Evolutionary conservation across 805 yeast genomes (phyloP), one percentile per base, ranked within the genome.

Genomic region (Kodamaea kakaduensis): DNA sequence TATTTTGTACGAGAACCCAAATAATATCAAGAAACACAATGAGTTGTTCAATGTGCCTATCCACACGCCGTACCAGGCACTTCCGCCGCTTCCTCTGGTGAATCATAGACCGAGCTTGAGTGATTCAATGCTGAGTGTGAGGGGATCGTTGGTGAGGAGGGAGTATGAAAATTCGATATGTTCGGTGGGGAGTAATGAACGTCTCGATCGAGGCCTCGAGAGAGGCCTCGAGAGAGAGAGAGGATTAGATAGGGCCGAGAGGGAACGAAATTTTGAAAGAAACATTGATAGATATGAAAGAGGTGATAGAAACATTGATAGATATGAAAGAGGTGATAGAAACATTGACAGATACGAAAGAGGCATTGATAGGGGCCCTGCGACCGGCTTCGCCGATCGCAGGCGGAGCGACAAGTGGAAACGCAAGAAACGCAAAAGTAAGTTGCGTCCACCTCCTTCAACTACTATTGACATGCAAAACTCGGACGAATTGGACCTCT

Each of bases 391-490:
- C 14, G 14, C 5, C 7, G 31, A 17, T 15, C 9, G 7, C 10
- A 17, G 9, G 17, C 34, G 34, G 8, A 26, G 14, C 8, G 14
- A 13, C 17, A 13, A 15, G 15, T 25, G 5, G 5, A 3, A 13
- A 4, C 5, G 17, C 6, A 19, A 29, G 10, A 19, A 19, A 13
- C 17, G n/a, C n/a, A 38, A 34, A 26, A 35, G 32, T 26, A 34
- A 25, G 24, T 24, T 37, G 16, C 12, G 47, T n/a, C 36, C 46
- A 7, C 52, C 56, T 10, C 54, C 54, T 3, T 30, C 46, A 29
- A 73, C 77, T 2, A 58, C 66, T 6, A 52, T 78, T 16, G 69
- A 72, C 31, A 66, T 78, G 61, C 47, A 64, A 31, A 74, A 77
- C 47, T 43, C 56, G 17, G 62, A 65, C 35, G 47, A 61, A 17